A percentile compares a stretch with the other conserved stretches of the same genome.
These are phyloP conservation scores for Verruconis gallopava DNA, from an alignment of 2,329 filamentous ascomycete genomes.

Conservation along the genomic window DNA sequence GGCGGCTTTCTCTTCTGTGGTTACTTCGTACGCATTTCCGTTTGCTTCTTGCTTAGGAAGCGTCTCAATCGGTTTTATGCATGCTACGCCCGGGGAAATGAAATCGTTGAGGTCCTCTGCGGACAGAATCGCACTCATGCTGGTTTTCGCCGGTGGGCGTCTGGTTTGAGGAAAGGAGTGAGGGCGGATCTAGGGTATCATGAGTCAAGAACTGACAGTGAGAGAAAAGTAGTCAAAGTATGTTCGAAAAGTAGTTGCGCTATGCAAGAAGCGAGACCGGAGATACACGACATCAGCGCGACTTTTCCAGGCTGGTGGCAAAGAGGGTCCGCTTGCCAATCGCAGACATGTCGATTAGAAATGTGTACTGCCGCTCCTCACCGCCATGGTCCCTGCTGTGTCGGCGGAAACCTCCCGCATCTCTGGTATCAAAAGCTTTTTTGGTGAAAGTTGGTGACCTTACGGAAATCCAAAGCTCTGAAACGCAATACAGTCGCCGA, in stretches of 20 bases:
- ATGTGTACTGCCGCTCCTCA: not conserved
- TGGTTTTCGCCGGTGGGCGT: not conserved
- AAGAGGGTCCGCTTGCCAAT: not conserved
- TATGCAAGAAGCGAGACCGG: not conserved
- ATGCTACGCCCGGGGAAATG: slow-evolving; percentile 92
- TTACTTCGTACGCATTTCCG: slow-evolving; percentile 63
- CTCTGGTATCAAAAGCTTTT: no score
- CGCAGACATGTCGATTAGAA: not conserved
- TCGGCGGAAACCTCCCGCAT: no score
- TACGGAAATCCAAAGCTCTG: no score
- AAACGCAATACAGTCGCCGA: no score
- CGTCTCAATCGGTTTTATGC: slow-evolving; percentile 94
- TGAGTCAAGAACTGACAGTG: not conserved
- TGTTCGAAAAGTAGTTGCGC: slow-evolving; percentile 1
- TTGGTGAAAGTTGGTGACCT: no score
- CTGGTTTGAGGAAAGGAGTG: not conserved
- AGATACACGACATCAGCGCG: not conserved
- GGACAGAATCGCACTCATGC: slow-evolving; percentile 94
- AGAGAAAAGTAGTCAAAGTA: not conserved
- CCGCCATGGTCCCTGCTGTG: no score
- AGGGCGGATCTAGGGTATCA: not conserved
- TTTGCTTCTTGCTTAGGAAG: slow-evolving; percentile 46
- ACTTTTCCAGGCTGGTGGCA: not conserved
- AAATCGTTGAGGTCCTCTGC: slow-evolving; percentile 98
- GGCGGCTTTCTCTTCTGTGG: slow-evolving; percentile 69